Conservation (phyloP, 139 green algal genomes). For the Picochlorum sp. region DNA sequence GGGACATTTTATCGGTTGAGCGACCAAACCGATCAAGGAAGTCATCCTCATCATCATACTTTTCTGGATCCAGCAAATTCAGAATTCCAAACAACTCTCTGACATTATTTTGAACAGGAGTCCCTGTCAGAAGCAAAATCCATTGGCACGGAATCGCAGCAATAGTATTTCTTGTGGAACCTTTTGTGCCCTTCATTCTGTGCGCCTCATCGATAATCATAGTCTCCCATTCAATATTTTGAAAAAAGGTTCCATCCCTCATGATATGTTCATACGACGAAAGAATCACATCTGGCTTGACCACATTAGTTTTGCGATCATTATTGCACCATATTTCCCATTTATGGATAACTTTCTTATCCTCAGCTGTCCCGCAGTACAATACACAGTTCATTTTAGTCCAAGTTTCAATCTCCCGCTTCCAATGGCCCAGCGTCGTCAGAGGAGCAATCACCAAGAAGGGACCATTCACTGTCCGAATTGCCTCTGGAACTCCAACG, state of each 20-base stretch:
- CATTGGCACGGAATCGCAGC: slow-evolving; percentile 47
- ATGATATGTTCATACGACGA: slow-evolving; percentile 57
- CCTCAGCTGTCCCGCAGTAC: slow-evolving; percentile 50
- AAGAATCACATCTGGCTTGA: slow-evolving; percentile 66
- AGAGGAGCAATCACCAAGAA: slow-evolving; percentile 90
- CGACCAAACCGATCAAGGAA: slow-evolving; percentile 55
- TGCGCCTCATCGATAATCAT: slow-evolving; percentile 68
- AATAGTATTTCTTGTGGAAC: slow-evolving; percentile 44
- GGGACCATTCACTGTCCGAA: slow-evolving; percentile 44
- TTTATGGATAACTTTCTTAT: slow-evolving; percentile 65
- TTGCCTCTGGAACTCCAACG: slow-evolving; percentile 56
- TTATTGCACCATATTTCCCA: slow-evolving; percentile 32
- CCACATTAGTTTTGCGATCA: not conserved
- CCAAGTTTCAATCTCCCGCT: slow-evolving; percentile 86
- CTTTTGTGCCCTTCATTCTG: slow-evolving; percentile 58
- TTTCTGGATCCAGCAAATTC: slow-evolving; percentile 60
- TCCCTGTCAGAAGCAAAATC: slow-evolving; percentile 86
- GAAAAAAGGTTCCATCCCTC: slow-evolving; percentile 30
- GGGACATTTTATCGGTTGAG: slow-evolving; percentile 15
- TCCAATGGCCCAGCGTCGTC: slow-evolving; percentile 88
- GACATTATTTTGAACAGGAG: slow-evolving; percentile 94
- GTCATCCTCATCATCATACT: slow-evolving; percentile 38
- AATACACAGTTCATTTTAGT: slow-evolving; percentile 77
- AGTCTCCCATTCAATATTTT: slow-evolving; percentile 27
- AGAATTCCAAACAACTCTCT: slow-evolving; percentile 76